These are phyloP conservation scores for Recurvomyces mirabilis DNA, from an alignment of 495 filamentous ascomycete species.

Conservation along the genomic window DNA sequence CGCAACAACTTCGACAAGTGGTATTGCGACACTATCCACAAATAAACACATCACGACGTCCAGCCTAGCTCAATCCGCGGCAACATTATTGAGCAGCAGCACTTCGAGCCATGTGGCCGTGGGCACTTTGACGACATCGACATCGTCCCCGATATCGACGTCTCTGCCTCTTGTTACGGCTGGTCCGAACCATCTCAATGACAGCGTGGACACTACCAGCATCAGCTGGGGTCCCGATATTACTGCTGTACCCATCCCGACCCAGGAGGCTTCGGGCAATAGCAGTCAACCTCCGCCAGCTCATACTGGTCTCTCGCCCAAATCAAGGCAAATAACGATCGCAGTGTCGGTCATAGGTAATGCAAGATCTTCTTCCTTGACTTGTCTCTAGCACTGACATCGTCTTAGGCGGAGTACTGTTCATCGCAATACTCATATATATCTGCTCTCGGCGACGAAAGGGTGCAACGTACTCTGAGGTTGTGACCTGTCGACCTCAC, in stretches of 20 bases:
- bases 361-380: background rate
- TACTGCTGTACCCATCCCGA: constrained; percentile 6
- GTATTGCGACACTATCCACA: too few species aligned
- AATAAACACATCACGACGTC: too few species aligned
- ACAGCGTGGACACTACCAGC: too few species aligned
- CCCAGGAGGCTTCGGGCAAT: background rate
- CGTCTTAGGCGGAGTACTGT: constrained; percentile 6
- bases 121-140: too few species aligned
- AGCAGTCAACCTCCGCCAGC: background rate
- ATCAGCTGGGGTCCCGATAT: constrained; percentile 7
- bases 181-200: too few species aligned
- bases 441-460: constrained; percentile 5
- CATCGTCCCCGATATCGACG: background rate
- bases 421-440: constrained; percentile 11
- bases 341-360: constrained; percentile 13
- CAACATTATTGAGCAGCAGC: too few species aligned
- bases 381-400: too few species aligned
- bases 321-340: constrained; percentile 2
- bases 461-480: constrained; percentile 12
- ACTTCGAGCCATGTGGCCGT: too few species aligned
- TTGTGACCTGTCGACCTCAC: constrained; percentile 11
- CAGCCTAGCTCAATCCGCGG: too few species aligned
- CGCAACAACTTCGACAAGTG: too few species aligned
- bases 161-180: background rate
- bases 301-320: background rate